Evolutionary conservation across 2,329 filamentous ascomycete species (phyloP).

Genomic region (Colletotrichum lini): DNA sequence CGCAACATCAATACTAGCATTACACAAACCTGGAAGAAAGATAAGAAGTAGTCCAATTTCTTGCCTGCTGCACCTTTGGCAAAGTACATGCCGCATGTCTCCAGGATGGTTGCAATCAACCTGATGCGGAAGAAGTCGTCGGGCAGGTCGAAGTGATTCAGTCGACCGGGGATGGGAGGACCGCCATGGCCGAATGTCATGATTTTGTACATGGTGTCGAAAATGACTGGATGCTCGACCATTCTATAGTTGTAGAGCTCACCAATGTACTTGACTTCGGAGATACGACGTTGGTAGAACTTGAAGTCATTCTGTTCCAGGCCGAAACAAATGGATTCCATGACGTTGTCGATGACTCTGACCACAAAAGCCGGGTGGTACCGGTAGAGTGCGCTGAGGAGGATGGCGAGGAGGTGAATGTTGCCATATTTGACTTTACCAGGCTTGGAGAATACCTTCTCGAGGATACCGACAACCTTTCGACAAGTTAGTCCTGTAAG

Average conservation of each 20-base stretch:
- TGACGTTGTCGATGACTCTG: constrained; percentile 89
- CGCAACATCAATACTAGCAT: background rate
- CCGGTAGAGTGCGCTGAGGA: constrained; percentile 88
- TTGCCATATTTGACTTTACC: constrained; percentile 98
- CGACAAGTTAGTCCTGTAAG: background rate
- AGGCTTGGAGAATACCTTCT: constrained; percentile 95
- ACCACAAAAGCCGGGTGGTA: constrained; percentile 95
- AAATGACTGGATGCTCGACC: constrained; percentile 94
- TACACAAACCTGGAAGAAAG: constrained; percentile 84
- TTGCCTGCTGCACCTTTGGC: constrained; percentile 94
- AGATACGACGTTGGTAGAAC: constrained; percentile 93
- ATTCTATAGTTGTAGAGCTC: constrained; percentile 99
- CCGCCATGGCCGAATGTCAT: constrained; percentile 94
- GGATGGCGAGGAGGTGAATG: constrained; percentile 91
- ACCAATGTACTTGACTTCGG: constrained; percentile 95
- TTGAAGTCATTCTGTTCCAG: constrained; percentile 98
- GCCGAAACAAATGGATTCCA: constrained; percentile 90
- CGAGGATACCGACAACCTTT: constrained; percentile 79
- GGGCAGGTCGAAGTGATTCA: constrained; percentile 85
- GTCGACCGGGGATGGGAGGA: constrained; percentile 82
- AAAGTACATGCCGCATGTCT: constrained; percentile 97
- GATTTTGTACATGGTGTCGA: constrained; percentile 95
- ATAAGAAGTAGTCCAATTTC: constrained; percentile 97
- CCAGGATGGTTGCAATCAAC: constrained; percentile 88
- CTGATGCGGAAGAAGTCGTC: constrained; percentile 98